phyloP scores from a whole-genome alignment of 306 rosid genomes.

The Quercus aquifolioides region DNA sequence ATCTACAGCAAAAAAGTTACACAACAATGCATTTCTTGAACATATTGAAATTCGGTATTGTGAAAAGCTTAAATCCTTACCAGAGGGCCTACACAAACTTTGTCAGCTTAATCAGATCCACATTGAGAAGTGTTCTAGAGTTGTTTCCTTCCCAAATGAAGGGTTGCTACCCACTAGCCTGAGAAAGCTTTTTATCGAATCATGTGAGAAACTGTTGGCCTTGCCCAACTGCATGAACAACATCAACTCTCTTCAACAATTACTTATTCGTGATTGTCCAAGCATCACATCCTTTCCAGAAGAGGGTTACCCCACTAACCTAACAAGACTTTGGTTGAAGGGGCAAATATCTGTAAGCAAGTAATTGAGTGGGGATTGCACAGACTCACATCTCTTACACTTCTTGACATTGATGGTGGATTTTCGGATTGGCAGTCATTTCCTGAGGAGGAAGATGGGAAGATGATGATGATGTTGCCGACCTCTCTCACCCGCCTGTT shows the following conservation, averaged over 20 bases:
- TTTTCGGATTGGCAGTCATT: background rate
- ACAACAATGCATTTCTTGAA: background rate
- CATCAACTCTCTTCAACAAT: background rate
- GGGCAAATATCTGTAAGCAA: background rate
- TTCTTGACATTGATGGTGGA: background rate
- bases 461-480: slow-evolving; percentile 6
- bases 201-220: slow-evolving; percentile 5
- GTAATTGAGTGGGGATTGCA: slow-evolving; percentile 8
- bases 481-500: background rate
- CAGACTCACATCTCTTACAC: slow-evolving; percentile 14
- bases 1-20: background rate
- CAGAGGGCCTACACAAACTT: no score
- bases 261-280: background rate
- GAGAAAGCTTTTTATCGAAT: no score
- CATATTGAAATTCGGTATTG: no score
- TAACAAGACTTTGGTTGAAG: background rate
- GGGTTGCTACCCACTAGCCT: no score
- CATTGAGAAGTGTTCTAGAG: no score
- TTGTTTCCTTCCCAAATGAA: no score
- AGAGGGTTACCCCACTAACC: slow-evolving; percentile 15
- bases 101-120: no score
- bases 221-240: background rate
- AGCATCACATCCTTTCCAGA: background rate
- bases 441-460: background rate
- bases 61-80: no score